Evolutionary conservation across 2,329 filamentous ascomycete species (phyloP), one percentile per base, ranked within the genome.

Genomic region (Colletotrichum lupini): DNA sequence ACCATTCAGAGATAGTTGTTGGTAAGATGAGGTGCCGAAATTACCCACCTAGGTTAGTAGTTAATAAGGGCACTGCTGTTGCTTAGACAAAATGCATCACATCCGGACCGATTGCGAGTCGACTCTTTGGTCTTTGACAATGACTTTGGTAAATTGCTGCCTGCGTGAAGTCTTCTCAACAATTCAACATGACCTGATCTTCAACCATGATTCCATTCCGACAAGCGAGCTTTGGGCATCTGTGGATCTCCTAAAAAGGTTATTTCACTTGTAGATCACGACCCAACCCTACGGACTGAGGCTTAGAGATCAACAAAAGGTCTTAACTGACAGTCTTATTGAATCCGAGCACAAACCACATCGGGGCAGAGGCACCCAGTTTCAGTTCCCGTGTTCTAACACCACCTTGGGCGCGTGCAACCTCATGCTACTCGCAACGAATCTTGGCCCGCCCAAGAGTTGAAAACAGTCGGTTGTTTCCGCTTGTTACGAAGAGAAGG

Each of bases 281-380:
- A 68, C 66, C 66, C 58, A 64, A 46, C n/a, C 6, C 8, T 57
- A 24, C n/a, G 66, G 65, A 22, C 63, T 55, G 24, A 72, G 55
- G 68, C 19, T 68, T 59, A 30, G 11, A 32, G 59, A 69, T 69
- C 58, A 26, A 53, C 66, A 53, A 37, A 22, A 22, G n/a, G 16
- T 26, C 22, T 32, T 53, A 35, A 55, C 19, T 37, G 52, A 32
- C 67, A 53, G 58, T 46, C 6, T 5, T 5, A 35, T n/a, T 58
- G 56, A 37, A 62, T 46, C 32, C 53, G 42, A 32, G 69, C 66
- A 49, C 35, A 24, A 46, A 35, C 24, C 59, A 26, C 59, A 14
- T 7, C 9, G n/a, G 28, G 26, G 53, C n/a, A 64, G 14, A 22
- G 16, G 37, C 42, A 59, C 19, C 42, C 42, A 4, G 66, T 72